These are phyloP conservation scores for Ceratobasidium sp. DNA, from an alignment of 1,284 basidiomycete species.

Conservation along the genomic window DNA sequence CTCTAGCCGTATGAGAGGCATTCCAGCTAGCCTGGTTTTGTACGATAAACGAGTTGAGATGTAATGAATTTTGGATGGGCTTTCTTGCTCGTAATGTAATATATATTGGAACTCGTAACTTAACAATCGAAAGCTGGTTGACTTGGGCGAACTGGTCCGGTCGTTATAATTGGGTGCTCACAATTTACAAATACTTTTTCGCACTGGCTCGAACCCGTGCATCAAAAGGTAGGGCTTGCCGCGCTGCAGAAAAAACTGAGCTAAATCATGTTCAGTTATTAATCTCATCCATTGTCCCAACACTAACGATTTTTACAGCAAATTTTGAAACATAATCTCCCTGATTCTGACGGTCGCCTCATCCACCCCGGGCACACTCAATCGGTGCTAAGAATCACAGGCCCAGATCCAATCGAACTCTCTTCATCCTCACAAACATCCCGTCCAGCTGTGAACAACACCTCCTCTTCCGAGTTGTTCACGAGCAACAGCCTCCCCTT, in stretches of 20 bases:
- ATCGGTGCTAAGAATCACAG: background rate
- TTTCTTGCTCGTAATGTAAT: too few relatives aligned
- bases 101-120: conserved; percentile 1
- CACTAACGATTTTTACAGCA: too few relatives aligned
- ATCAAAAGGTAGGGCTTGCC: too few relatives aligned
- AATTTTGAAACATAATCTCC: too few relatives aligned
- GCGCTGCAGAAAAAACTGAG: too few relatives aligned
- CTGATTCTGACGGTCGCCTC: too few relatives aligned
- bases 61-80: background rate
- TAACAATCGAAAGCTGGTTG: conserved; percentile 1
- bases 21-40: conserved; percentile 16
- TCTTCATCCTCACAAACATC: conserved; percentile 3
- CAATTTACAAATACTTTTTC: conserved; percentile 76
- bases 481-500: background rate
- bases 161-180: conserved; percentile 5
- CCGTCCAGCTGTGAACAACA: background rate
- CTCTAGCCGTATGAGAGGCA: background rate
- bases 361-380: background rate
- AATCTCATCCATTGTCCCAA: too few relatives aligned
- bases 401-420: background rate
- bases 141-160: background rate
- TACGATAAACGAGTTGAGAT: conserved; percentile 25
- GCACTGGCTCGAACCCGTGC: conserved; percentile 84
- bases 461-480: conserved; percentile 6
- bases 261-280: too few relatives aligned